Evolutionary conservation across 371 early-diverging fungal species (phyloP).

Genomic region (Gilbertella persicaria): DNA sequence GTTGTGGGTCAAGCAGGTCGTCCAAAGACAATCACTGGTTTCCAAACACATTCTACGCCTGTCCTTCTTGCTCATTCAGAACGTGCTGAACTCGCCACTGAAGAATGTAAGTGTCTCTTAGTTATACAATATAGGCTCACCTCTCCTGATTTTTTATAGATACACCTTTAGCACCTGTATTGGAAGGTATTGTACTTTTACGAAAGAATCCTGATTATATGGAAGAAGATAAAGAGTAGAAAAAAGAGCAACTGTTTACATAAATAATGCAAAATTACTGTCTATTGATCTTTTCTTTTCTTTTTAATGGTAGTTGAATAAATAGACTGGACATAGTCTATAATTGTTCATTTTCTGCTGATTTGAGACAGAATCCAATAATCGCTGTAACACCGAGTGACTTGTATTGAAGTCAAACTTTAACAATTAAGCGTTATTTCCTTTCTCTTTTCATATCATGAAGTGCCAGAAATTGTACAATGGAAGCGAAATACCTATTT

Average conservation of each 20-base stretch:
- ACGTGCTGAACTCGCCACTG: constrained; percentile 97
- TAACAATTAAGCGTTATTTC: background rate
- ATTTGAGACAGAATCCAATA: no score
- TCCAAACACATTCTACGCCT: constrained; percentile 98
- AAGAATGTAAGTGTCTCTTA: constrained; percentile 76
- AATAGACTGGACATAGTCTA: no score
- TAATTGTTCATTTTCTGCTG: no score
- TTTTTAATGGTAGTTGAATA: no score
- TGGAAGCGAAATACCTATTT: constrained; percentile 14
- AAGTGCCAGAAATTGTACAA: constrained; percentile 5
- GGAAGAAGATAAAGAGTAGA: constrained; percentile 68
- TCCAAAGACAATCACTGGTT: constrained; percentile 98
- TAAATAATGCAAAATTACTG: constrained; percentile 6
- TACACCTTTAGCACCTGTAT: constrained; percentile 73
- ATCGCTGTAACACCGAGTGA: no score
- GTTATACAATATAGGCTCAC: background rate
- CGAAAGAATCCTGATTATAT: constrained; percentile 90
- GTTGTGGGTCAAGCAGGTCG: constrained; percentile 99
- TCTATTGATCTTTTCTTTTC: no score
- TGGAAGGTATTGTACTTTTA: constrained; percentile 96
- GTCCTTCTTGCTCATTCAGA: constrained; percentile 96
- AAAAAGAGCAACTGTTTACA: background rate
- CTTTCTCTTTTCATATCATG: no score
- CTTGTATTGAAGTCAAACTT: no score
- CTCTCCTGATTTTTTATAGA: constrained; percentile 34